These are phyloP conservation scores for Neofusicoccum cordaticola DNA, from an alignment of 2,329 filamentous ascomycete species.

Conservation along the genomic window DNA sequence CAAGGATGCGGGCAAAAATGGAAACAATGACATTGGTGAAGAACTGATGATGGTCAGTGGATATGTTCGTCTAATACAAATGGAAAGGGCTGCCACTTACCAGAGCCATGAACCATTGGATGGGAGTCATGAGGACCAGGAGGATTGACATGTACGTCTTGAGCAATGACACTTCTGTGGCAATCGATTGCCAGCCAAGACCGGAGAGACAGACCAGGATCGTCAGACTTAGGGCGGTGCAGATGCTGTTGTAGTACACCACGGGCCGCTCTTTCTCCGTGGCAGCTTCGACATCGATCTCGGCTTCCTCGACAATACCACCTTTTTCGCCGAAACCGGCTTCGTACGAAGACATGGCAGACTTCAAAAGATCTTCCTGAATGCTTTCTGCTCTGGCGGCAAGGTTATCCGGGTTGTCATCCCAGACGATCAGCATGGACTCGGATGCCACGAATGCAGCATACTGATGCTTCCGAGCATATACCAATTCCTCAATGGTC, in stretches of 20 bases:
- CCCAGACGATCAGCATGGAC: conserved; percentile 74
- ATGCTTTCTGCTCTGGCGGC: conserved; percentile 68
- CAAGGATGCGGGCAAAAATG: conserved; percentile 71
- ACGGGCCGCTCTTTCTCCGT: conserved; percentile 64
- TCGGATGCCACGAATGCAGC: conserved; percentile 74
- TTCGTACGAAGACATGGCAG: conserved; percentile 68
- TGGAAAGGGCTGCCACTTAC: conserved; percentile 25
- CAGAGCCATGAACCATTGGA: conserved; percentile 77
- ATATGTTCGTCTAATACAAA: not conserved
- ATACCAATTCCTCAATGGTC: conserved; percentile 66
- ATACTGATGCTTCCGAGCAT: conserved; percentile 74
- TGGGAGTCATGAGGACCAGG: conserved; percentile 63
- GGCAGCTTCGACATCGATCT: conserved; percentile 70
- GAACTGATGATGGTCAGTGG: conserved; percentile 48
- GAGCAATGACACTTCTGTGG: conserved; percentile 67
- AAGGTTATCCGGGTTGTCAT: conserved; percentile 72
- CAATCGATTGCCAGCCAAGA: conserved; percentile 66
- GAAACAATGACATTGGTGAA: conserved; percentile 77
- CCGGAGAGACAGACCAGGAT: conserved; percentile 66
- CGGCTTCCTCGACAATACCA: conserved; percentile 47
- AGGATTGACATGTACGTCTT: conserved; percentile 60
- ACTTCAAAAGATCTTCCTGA: conserved; percentile 72
- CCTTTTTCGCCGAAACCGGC: conserved; percentile 51
- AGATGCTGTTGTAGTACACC: conserved; percentile 66
- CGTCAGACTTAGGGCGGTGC: conserved; percentile 65